These are phyloP conservation scores for Truncatella angustata DNA, from an alignment of 2,329 filamentous ascomycete species.

Conservation along the genomic window DNA sequence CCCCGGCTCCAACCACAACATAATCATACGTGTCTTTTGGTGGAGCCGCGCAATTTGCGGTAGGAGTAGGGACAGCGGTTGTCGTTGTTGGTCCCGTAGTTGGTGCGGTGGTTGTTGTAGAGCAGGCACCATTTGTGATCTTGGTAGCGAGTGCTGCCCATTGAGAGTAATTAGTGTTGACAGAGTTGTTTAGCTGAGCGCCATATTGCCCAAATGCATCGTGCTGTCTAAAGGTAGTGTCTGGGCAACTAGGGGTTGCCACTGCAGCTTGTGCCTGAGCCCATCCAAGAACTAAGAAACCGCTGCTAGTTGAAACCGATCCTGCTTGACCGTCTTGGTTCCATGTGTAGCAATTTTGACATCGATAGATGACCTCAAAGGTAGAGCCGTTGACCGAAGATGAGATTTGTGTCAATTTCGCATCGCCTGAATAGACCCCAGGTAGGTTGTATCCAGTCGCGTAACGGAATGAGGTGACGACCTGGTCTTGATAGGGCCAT, in stretches of 20 bases:
- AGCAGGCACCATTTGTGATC: conserved; percentile 32
- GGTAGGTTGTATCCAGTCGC: conserved; percentile 60
- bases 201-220: conserved; percentile 56
- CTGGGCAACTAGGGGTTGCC: conserved; percentile 37
- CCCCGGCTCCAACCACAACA: conserved; percentile 59
- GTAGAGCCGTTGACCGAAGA: conserved; percentile 54
- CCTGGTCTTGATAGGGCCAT: conserved; percentile 52
- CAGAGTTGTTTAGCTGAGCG: conserved; percentile 27
- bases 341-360: conserved; percentile 57
- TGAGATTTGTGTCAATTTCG: conserved; percentile 60
- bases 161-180: conserved; percentile 36
- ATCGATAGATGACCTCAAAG: conserved; percentile 64
- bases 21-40: conserved; percentile 53
- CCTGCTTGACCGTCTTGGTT: conserved; percentile 46
- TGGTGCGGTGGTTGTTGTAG: conserved; percentile 17
- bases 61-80: conserved; percentile 19
- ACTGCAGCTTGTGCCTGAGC: conserved; percentile 47
- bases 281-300: conserved; percentile 51
- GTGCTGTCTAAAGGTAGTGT: conserved; percentile 50
- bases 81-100: conserved; percentile 17
- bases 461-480: conserved; percentile 59
- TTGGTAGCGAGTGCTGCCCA: conserved; percentile 45
- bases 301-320: conserved; percentile 41
- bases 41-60: conserved; percentile 15
- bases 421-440: conserved; percentile 58